Base-by-base conservation (phyloP, 306 rosid genomes). In the Prunus salicina region DNA sequence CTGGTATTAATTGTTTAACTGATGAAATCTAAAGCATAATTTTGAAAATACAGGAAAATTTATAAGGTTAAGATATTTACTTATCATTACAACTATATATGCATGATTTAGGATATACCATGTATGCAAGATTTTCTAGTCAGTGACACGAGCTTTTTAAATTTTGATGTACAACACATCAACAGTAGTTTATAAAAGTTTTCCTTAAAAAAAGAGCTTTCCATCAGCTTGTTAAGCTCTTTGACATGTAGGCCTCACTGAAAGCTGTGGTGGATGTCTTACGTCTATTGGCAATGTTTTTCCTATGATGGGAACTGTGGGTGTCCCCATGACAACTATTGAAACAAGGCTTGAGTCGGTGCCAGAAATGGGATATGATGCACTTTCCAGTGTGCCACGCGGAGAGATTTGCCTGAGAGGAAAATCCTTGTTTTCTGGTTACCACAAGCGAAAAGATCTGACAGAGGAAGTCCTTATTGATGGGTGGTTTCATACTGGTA, bases 401-500 rank as follows among this genome's bases (percentile, higher is more conserved):
- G 98, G 98, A 51, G 98, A 93, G 79, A 93, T 91, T 74, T 93
- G 97, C 82, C 73, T 93, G 43, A 85, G 97, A 78, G 97, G 97
- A 49, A 78, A 64, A n/a, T 85, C 89, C 30, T 79, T 91, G 80
- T 93, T 89, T 82, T 89, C 96, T 30, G 96, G 97, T 50, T 93
- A 93, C 85, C 92, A 88, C 82, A 93, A 91, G 85, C 85, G 96
- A 34, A 84, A 85, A 73, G 98, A 92, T 92, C 90, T 95, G 30
- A 86, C 97, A 0, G 81, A 87, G 71, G 88, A 92, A 43, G 96
- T 95, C 56, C 63, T 89, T 10, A 73, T 90, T 82, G 97, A 92
- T 68, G 97, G 96, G n/a, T 92, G 98, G 98, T 92, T 95, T 84
- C 98, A 95, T 78, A 95, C 97, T 82, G 97, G 98, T 95, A 92